phyloP scores from a whole-genome alignment of 2,329 filamentous ascomycete genomes.

The Fusarium haematococcum region DNA sequence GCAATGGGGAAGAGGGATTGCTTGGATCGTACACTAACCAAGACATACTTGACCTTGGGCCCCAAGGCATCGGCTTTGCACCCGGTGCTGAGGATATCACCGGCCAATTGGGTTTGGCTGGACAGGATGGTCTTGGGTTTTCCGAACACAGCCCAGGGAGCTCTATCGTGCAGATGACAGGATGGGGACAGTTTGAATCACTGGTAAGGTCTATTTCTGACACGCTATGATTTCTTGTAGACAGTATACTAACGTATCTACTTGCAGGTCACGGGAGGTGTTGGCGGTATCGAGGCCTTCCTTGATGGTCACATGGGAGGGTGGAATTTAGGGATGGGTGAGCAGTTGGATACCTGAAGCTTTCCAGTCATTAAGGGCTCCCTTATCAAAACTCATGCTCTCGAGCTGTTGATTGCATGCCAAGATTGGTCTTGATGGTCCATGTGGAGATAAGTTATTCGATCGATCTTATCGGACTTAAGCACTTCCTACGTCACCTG shows the following conservation, averaged over 20 bases:
- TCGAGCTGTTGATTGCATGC: too few species aligned
- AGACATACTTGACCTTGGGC: background rate
- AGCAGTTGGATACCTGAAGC: background rate
- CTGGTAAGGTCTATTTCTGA: background rate
- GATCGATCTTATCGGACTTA: background rate
- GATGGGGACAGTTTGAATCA: conserved; percentile 43
- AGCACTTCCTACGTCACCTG: background rate
- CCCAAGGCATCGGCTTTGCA: background rate
- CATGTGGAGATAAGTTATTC: background rate
- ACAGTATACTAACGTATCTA: background rate
- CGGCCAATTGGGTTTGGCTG: background rate
- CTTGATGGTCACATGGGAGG: conserved; percentile 16
- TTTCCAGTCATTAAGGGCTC: background rate
- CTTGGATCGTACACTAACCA: background rate
- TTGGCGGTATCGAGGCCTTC: conserved; percentile 20
- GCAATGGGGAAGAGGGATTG: background rate
- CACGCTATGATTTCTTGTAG: background rate
- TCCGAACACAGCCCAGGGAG: background rate
- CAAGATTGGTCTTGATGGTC: background rate
- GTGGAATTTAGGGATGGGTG: conserved; percentile 25
- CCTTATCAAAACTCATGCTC: background rate
- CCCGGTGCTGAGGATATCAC: background rate
- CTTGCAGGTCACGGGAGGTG: conserved; percentile 25
- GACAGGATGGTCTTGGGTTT: conserved; percentile 11
- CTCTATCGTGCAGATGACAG: conserved; percentile 13